Evolutionary conservation across 768 basidiomycete genomes (phyloP).

Genomic region (Infundibulicybe gibba): DNA sequence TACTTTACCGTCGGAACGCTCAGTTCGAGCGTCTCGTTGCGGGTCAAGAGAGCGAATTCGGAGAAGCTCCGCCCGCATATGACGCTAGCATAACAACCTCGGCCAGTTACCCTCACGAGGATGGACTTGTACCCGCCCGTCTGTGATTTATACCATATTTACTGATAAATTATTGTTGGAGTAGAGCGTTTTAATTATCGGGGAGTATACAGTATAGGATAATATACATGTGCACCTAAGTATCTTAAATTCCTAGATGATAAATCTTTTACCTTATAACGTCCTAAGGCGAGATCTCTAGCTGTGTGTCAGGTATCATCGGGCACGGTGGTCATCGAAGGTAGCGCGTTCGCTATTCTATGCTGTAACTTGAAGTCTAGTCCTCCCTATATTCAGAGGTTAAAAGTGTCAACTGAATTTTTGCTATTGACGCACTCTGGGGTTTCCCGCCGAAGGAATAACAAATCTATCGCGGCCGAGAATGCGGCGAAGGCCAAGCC

Average conservation of each 20-base stretch:
- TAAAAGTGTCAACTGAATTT: conserved; percentile 1
- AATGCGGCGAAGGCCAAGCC: conserved; percentile 92
- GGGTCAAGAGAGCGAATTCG: conserved; percentile 76
- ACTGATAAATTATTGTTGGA: not conserved
- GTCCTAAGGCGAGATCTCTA: no score
- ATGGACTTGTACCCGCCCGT: not conserved
- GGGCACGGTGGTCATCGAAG: no score
- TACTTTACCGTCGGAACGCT: conserved; percentile 36
- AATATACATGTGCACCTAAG: conserved; percentile 1
- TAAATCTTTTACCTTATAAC: no score
- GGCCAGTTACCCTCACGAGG: no score
- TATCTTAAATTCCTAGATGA: no score
- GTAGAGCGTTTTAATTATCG: not conserved
- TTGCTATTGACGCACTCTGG: conserved; percentile 52
- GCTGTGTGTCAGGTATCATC: no score
- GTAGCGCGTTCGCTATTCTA: no score
- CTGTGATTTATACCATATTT: not conserved
- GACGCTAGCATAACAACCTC: conserved; percentile 15
- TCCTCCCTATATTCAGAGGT: conserved; percentile 38
- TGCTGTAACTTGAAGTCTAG: conserved; percentile 24
- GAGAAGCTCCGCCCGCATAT: conserved; percentile 87
- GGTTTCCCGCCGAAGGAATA: conserved; percentile 76
- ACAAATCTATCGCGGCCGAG: conserved; percentile 82
- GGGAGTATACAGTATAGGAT: conserved; percentile 1
- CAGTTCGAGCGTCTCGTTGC: conserved; percentile 80